These are phyloP conservation scores for Pneumocystis sp. DNA, from an alignment of 1,139 yeast genomes.

Conservation along the genomic window DNA sequence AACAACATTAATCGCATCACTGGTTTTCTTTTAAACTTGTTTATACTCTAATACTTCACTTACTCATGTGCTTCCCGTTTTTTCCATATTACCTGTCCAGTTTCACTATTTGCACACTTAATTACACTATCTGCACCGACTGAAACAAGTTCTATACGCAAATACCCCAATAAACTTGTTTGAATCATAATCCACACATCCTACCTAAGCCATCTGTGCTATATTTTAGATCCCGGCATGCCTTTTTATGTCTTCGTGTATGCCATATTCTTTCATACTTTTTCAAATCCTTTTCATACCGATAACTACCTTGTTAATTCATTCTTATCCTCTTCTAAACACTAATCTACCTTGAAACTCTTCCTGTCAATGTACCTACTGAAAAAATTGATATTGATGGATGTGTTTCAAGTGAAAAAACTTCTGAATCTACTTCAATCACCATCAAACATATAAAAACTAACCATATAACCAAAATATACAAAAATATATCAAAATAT, in stretches of 20 bases:
- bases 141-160: slow-evolving; percentile 3
- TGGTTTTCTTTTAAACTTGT: slow-evolving; percentile 1
- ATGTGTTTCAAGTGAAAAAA: background rate
- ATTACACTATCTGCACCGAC: slow-evolving; percentile 11
- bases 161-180: background rate
- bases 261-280: background rate
- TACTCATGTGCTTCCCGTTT: background rate
- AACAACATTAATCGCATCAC: slow-evolving; percentile 8
- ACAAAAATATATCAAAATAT: background rate
- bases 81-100: slow-evolving; percentile 10
- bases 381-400: background rate
- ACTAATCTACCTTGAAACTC: background rate
- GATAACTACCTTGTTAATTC: background rate
- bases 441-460: background rate
- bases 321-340: no score
- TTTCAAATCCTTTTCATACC: background rate
- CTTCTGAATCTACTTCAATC: background rate
- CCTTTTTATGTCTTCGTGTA: background rate
- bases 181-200: background rate
- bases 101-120: slow-evolving; percentile 8
- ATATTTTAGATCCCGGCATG: background rate
- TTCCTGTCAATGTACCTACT: background rate
- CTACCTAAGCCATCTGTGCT: background rate
- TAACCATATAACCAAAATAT: background rate
- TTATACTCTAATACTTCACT: background rate